Base-by-base conservation (phyloP, 257 asterid species). In the Fraxinus anomala region DNA sequence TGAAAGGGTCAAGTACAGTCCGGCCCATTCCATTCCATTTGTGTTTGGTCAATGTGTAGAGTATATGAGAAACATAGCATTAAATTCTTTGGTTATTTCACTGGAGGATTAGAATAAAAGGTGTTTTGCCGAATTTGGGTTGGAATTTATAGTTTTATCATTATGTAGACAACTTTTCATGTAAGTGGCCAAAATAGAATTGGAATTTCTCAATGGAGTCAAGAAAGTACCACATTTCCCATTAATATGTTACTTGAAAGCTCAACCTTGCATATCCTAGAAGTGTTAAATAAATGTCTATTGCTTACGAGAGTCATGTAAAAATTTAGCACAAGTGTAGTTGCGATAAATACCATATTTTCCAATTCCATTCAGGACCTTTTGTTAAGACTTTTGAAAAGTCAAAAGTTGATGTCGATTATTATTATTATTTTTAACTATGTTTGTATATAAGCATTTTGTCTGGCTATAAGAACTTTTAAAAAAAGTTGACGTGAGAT, bases 71-170 rank as follows among this genome's bases (percentile, higher is more conserved):
- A 40, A 42, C 68, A 77, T 63, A 14, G 76, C 80, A 81, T 83
- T 83, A 14, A 79, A 71, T 83, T 83, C 81, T 24, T n/a, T 73
- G 76, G 82, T 80, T 68, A 83, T 84, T 81, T 81, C 59, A 63
- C 72, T 65, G 76, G 33, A 70, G 75, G 87, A 76, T 79, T 77
- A 61, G 80, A 80, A 80, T 59, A 66, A 26, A 77, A 71, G 75
- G 21, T 80, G 79, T 77, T 80, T 63, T 77, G 88, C 84, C 73
- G 78, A 71, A 80, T 70, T 72, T 26, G 76, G 86, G 78, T 80
- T 75, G 73, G 78, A 85, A 79, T 80, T 82, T 75, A 39, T 49
- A 14, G 34, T 82, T 72, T 17, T 40, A 40, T 40, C 47, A 40
- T 34, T 76, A 76, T 73, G 73, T n/a, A n/a, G 61, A 76, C 12